Conservation (phyloP, 768 basidiomycete species). For the Kwoniella shandongensis region DNA sequence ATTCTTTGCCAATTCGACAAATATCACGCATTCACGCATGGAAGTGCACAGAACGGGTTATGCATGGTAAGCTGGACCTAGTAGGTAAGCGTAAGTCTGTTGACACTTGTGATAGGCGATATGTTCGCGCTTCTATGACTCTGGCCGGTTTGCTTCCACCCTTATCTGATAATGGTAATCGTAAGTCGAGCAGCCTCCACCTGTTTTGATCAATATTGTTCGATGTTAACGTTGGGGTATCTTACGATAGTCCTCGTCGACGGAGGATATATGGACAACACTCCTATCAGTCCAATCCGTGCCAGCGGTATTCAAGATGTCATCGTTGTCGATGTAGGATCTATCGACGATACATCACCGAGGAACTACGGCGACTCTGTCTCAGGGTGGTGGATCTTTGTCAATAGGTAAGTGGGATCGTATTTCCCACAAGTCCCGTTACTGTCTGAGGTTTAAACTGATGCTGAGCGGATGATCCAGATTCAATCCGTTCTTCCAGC, state of each 20-base stretch:
- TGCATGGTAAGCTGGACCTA: constrained; percentile 77
- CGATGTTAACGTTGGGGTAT: neutral
- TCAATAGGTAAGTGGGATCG: constrained; percentile 67
- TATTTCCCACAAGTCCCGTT: neutral
- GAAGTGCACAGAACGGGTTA: constrained; percentile 98
- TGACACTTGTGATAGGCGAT: constrained; percentile 7
- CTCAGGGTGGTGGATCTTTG: constrained; percentile 91
- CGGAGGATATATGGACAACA: constrained; percentile 54
- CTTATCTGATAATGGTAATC: constrained; percentile 84
- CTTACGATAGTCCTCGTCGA: constrained; percentile 55
- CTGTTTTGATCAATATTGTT: neutral
- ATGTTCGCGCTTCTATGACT: constrained; percentile 82
- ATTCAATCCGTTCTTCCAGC: constrained; percentile 53
- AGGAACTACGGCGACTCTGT: constrained; percentile 91
- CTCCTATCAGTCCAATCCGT: constrained; percentile 83
- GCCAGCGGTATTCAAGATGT: constrained; percentile 85
- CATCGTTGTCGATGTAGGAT: constrained; percentile 88
- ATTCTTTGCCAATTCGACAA: constrained; percentile 96
- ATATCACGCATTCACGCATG: constrained; percentile 93
- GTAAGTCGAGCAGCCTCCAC: constrained; percentile 23
- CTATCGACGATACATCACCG: constrained; percentile 93
- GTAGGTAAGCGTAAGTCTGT: constrained; percentile 1
- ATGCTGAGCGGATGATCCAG: constrained; percentile 20
- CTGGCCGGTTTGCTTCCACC: constrained; percentile 92
- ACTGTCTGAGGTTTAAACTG: neutral